phyloP scores from a whole-genome alignment of 2,329 filamentous ascomycete genomes.

The Talaromyces sp. region DNA sequence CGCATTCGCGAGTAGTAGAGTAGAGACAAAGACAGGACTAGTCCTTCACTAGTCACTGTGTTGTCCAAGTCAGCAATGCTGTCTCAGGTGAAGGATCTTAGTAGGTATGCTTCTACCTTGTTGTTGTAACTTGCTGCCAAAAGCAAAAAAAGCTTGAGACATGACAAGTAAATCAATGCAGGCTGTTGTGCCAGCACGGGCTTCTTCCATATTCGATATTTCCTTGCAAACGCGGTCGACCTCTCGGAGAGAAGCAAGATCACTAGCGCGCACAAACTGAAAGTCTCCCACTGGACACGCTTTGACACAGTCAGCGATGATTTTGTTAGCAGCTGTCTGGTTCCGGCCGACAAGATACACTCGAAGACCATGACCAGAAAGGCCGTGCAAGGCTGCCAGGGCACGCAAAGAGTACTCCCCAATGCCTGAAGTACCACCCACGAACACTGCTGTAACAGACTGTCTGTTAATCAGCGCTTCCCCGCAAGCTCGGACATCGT shows the following conservation, averaged over 20 bases:
- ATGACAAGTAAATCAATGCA: constrained; percentile 11
- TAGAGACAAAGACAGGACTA: constrained; percentile 9
- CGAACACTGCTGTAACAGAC: background rate
- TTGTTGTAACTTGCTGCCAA: background rate
- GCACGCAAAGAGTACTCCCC: constrained; percentile 8
- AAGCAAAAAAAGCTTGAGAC: constrained; percentile 8
- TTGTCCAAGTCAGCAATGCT: background rate
- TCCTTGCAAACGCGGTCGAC: constrained; percentile 11
- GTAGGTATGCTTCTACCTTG: background rate
- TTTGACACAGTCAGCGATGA: background rate
- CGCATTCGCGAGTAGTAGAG: constrained; percentile 16
- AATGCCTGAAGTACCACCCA: constrained; percentile 11
- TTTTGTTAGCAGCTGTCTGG: background rate
- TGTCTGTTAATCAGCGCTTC: background rate
- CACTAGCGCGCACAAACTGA: constrained; percentile 2
- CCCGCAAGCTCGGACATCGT: constrained; percentile 1
- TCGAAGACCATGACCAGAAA: constrained; percentile 5
- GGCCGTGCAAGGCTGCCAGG: background rate
- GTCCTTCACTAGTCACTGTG: constrained; percentile 10
- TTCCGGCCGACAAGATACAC: constrained; percentile 11
- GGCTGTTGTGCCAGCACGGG: background rate
- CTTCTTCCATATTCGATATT: constrained; percentile 2
- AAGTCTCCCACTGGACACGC: background rate
- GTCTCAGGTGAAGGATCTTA: background rate
- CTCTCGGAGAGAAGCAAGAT: constrained; percentile 7